Evolutionary conservation across 1,284 basidiomycete genomes (phyloP), one percentile per base, ranked within the genome.

Genomic region (Ganoderma sp.): DNA sequence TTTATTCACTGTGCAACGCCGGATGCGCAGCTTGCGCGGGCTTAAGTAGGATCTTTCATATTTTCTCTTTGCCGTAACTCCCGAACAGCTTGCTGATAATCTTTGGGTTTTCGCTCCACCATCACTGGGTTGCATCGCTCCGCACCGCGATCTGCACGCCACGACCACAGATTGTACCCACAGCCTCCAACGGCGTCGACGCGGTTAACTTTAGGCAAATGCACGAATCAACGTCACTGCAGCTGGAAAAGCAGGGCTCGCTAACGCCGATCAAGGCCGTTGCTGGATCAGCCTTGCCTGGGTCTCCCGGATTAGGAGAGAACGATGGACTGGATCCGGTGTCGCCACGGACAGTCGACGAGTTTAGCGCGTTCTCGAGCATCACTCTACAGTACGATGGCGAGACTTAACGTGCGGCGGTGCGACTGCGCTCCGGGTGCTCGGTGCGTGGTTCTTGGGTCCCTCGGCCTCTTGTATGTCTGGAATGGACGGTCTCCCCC

Each of bases 131-230:
- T 54, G 61, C 66, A 54, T 56, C 60, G 60, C 61, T 45, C 48
- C 65, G 57, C 48, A 42, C 56, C 54, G 43, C 43, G 65, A 67
- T 64, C 64, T 63, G 58, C 61, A 63, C 34, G 50, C 37, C 22
- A 34, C 41, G 28, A 37, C 42, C 56, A 63, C 73, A 96, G 89
- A 97, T 97, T 76, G 86, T 96, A 42, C 96, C 95, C 50, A 87
- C 90, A 59, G 86, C 87, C 73, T 93, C 92, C 61, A 95, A 94
- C 75, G 95, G 93, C 58, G 81, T 88, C 69, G 96, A 97, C 77
- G 92, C 94, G 37, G 89, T 92, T 79, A 97, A 98, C 82, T 98
- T 97, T 84, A 90, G 96, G 61, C 88, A 92, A 67, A 84, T 98
- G 76, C 91, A 95, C 73, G 97, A 99, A 81, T 94, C 92, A 59